Evolutionary conservation across 352 stramenopile species (phyloP).

Genomic region (Plasmopara muralis): DNA sequence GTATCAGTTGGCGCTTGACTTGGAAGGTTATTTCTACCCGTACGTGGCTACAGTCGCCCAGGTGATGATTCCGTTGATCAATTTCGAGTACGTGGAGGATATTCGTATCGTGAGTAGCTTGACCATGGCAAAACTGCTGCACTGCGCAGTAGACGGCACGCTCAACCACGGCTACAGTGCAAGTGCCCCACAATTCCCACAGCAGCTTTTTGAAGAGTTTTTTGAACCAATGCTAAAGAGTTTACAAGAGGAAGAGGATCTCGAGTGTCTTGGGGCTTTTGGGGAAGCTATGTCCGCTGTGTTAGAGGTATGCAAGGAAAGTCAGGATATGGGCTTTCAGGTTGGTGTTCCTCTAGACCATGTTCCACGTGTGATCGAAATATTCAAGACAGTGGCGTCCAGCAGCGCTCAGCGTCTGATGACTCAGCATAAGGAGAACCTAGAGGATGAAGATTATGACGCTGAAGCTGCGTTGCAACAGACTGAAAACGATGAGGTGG

Average conservation of each 20-base stretch:
- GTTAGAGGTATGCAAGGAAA: slow-evolving; percentile 79
- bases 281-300: slow-evolving; percentile 67
- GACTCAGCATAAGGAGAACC: slow-evolving; percentile 51
- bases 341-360: slow-evolving; percentile 65
- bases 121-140: slow-evolving; percentile 68
- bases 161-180: slow-evolving; percentile 56
- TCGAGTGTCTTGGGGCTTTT: slow-evolving; percentile 70
- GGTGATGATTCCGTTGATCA: slow-evolving; percentile 70
- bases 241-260: slow-evolving; percentile 68
- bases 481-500: slow-evolving; percentile 59
- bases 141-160: slow-evolving; percentile 63
- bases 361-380: slow-evolving; percentile 57
- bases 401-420: slow-evolving; percentile 61
- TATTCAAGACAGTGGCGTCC: slow-evolving; percentile 60
- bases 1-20: slow-evolving; percentile 78
- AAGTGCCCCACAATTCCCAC: slow-evolving; percentile 53
- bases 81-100: slow-evolving; percentile 82
- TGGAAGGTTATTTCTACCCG: slow-evolving; percentile 75
- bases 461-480: slow-evolving; percentile 67
- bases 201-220: slow-evolving; percentile 76
- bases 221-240: slow-evolving; percentile 70
- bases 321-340: slow-evolving; percentile 58
- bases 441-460: slow-evolving; percentile 77
- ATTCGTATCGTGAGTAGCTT: slow-evolving; percentile 75
- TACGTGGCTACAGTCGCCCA: slow-evolving; percentile 74